Conservation (phyloP, 495 filamentous ascomycete species). For the Xylaria scruposa region DNA sequence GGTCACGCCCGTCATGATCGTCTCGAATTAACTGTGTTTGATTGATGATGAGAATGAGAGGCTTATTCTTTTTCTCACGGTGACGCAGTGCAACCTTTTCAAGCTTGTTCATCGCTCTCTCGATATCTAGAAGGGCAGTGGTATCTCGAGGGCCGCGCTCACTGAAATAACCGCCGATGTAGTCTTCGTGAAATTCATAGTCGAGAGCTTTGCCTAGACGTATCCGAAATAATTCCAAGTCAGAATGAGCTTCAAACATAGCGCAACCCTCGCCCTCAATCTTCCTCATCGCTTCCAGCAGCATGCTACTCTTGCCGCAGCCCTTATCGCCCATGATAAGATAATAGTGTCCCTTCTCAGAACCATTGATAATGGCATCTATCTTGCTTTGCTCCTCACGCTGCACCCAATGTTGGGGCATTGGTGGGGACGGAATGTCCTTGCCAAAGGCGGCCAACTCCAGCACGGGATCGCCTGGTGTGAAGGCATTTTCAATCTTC, state of each 20-base stretch:
- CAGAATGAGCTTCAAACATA: slow-evolving; percentile 95
- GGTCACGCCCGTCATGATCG: slow-evolving; percentile 86
- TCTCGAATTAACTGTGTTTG: slow-evolving; percentile 87
- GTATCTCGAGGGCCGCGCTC: slow-evolving; percentile 92
- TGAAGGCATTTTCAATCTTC: slow-evolving; percentile 95
- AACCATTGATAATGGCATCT: slow-evolving; percentile 77
- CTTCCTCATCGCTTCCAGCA: slow-evolving; percentile 91
- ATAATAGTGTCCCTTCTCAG: slow-evolving; percentile 79
- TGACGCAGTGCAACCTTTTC: slow-evolving; percentile 88
- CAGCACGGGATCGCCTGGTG: slow-evolving; percentile 88
- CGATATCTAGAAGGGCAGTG: slow-evolving; percentile 89
- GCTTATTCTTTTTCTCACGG: slow-evolving; percentile 62
- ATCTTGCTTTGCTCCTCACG: slow-evolving; percentile 81
- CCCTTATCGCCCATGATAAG: slow-evolving; percentile 96
- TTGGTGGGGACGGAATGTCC: slow-evolving; percentile 54
- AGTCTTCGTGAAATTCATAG: slow-evolving; percentile 89
- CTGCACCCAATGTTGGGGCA: slow-evolving; percentile 75
- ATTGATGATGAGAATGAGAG: slow-evolving; percentile 89
- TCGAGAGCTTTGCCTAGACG: slow-evolving; percentile 91
- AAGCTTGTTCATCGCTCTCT: slow-evolving; percentile 94
- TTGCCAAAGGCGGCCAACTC: slow-evolving; percentile 80
- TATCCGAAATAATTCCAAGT: slow-evolving; percentile 93
- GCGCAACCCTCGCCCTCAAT: slow-evolving; percentile 83
- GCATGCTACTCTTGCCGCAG: slow-evolving; percentile 94
- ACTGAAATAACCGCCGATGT: slow-evolving; percentile 93